phyloP scores from a whole-genome alignment of 495 filamentous ascomycete genomes.

The Lophiostoma macrostomum region DNA sequence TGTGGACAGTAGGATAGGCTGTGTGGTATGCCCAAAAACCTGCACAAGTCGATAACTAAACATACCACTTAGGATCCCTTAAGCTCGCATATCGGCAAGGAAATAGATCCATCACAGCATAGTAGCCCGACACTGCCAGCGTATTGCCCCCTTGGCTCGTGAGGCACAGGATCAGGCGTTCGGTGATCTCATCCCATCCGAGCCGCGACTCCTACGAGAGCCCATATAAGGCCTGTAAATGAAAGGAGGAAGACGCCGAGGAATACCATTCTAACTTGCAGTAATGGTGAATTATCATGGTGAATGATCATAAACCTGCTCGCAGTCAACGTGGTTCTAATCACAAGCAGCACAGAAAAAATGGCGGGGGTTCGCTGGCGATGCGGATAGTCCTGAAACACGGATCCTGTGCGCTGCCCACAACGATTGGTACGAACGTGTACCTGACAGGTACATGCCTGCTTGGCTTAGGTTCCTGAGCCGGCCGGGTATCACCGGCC shows the following conservation, averaged over 20 bases:
- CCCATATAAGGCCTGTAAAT: no score
- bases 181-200: not conserved
- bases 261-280: no score
- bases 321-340: constrained; percentile 6
- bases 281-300: no score
- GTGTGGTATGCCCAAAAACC: constrained; percentile 4
- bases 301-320: no score
- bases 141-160: not conserved
- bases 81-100: not conserved
- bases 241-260: not conserved
- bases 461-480: not conserved
- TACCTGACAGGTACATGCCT: constrained; percentile 7
- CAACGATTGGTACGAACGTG: not conserved
- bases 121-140: not conserved
- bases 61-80: not conserved
- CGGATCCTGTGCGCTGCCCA: not conserved
- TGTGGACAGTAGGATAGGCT: not conserved
- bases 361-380: not conserved
- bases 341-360: not conserved
- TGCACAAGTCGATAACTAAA: no score
- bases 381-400: constrained; percentile 19
- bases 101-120: not conserved
- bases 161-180: constrained; percentile 20
- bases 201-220: no score
- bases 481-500: no score